Evolutionary conservation across 31 red algal species (phyloP).

Genomic region (Porphyra umbilicalis): DNA sequence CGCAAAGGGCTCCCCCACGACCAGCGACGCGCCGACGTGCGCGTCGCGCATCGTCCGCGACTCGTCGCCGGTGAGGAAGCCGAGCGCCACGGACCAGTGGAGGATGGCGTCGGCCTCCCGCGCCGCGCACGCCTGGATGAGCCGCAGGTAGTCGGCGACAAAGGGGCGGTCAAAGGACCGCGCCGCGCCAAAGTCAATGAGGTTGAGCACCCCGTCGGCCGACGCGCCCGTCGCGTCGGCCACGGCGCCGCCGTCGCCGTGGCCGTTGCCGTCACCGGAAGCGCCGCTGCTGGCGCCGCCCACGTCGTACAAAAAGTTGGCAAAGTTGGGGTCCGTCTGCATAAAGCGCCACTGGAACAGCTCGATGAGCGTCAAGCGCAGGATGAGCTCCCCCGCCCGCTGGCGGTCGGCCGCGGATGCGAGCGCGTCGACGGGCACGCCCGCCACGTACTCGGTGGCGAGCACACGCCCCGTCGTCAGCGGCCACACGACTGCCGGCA

Average conservation of each 20-base stretch:
- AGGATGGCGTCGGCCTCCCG: conserved; percentile 42
- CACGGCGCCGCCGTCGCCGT: no score
- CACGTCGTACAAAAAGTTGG: conserved; percentile 65
- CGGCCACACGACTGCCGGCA: conserved; percentile 33
- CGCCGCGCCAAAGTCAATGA: conserved; percentile 82
- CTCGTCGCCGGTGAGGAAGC: conserved; percentile 84
- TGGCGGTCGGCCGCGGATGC: conserved; percentile 6
- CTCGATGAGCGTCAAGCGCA: conserved; percentile 45
- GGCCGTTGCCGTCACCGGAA: neutral
- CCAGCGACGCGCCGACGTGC: conserved; percentile 50
- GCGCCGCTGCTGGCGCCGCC: conserved; percentile 9
- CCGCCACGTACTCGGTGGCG: conserved; percentile 50
- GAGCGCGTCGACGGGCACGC: conserved; percentile 36
- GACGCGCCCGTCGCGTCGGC: neutral
- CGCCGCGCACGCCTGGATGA: conserved; percentile 65
- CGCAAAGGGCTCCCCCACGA: conserved; percentile 73
- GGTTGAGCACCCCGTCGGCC: conserved; percentile 8
- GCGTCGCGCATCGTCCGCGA: conserved; percentile 58
- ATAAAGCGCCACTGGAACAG: conserved; percentile 63
- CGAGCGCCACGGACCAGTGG: conserved; percentile 38
- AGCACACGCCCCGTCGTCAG: conserved; percentile 39
- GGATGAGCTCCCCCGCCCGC: conserved; percentile 19
- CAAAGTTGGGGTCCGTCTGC: conserved; percentile 82
- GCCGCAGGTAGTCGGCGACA: conserved; percentile 31
- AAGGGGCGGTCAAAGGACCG: conserved; percentile 34